These are phyloP conservation scores for Zizania latifolia DNA, from an alignment of 176 grass and related monocot genomes.

Conservation along the genomic window DNA sequence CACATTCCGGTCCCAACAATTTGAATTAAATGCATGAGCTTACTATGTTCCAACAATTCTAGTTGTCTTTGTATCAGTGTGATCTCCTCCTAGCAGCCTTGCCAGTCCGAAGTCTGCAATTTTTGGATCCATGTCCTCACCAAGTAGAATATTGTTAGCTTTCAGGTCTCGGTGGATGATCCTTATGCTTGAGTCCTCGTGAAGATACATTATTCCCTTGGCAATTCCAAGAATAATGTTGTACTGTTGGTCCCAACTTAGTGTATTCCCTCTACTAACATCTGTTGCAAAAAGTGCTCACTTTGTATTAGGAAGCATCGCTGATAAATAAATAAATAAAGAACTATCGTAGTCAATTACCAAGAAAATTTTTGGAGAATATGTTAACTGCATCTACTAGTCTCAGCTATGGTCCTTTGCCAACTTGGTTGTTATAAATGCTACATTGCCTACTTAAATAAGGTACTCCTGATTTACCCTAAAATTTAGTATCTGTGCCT, in stretches of 20 bases:
- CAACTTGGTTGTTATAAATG: background rate
- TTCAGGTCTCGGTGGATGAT: slow-evolving; percentile 50
- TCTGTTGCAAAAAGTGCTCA: background rate
- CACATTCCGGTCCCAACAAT: background rate
- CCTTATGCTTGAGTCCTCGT: slow-evolving; percentile 40
- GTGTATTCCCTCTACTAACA: background rate
- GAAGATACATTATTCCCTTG: slow-evolving; percentile 45
- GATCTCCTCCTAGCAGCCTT: slow-evolving; percentile 19
- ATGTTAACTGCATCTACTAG: background rate
- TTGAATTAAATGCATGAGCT: background rate
- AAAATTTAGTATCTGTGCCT: background rate
- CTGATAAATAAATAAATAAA: background rate
- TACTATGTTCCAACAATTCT: slow-evolving; percentile 43
- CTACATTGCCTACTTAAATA: background rate
- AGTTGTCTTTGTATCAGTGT: slow-evolving; percentile 18
- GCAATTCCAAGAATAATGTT: slow-evolving; percentile 37
- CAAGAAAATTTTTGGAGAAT: background rate
- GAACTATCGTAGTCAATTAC: background rate
- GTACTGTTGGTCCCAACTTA: slow-evolving; percentile 26
- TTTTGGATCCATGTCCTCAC: slow-evolving; percentile 29
- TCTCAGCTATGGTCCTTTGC: background rate
- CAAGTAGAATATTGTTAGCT: slow-evolving; percentile 36
- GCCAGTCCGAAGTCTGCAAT: slow-evolving; percentile 39
- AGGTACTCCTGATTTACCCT: background rate
- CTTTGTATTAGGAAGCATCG: background rate